Conservation (phyloP, 1,284 basidiomycete species). For the Fomitopsis pinicola region DNA sequence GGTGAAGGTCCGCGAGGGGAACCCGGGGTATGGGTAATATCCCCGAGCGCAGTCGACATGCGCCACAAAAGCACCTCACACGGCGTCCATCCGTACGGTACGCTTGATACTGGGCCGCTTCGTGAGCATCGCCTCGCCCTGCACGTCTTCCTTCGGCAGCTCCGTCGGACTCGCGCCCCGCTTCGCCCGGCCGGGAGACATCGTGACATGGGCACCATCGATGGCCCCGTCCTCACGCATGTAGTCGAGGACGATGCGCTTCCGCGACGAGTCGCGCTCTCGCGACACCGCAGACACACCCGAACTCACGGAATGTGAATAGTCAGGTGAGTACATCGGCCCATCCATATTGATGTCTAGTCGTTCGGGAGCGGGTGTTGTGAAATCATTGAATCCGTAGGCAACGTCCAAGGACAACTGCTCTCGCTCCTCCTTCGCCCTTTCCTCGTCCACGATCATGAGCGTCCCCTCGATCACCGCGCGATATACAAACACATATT, state of each 20-base stretch:
- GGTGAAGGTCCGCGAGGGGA: not conserved
- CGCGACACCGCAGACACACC: slow-evolving; percentile 9
- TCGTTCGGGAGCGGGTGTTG: not conserved
- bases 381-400: not conserved
- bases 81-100: slow-evolving; percentile 25
- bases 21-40: not conserved
- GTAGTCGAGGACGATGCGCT: slow-evolving; percentile 15
- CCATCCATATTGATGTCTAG: not conserved
- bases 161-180: slow-evolving; percentile 71
- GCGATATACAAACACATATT: slow-evolving; percentile 88
- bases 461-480: slow-evolving; percentile 81
- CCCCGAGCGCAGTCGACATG: not conserved
- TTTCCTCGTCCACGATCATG: slow-evolving; percentile 74
- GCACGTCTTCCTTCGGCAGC: slow-evolving; percentile 54
- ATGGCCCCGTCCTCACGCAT: slow-evolving; percentile 10
- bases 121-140: slow-evolving; percentile 49
- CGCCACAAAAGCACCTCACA: not conserved
- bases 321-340: not conserved
- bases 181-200: slow-evolving; percentile 45
- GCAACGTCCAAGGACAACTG: slow-evolving; percentile 20
- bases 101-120: slow-evolving; percentile 68
- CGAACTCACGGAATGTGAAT: not conserved
- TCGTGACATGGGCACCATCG: slow-evolving; percentile 11
- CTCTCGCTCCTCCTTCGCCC: slow-evolving; percentile 34
- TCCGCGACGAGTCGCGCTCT: slow-evolving; percentile 10